phyloP scores from a whole-genome alignment of 2,329 filamentous ascomycete species.

The Scytalidium sp. region DNA sequence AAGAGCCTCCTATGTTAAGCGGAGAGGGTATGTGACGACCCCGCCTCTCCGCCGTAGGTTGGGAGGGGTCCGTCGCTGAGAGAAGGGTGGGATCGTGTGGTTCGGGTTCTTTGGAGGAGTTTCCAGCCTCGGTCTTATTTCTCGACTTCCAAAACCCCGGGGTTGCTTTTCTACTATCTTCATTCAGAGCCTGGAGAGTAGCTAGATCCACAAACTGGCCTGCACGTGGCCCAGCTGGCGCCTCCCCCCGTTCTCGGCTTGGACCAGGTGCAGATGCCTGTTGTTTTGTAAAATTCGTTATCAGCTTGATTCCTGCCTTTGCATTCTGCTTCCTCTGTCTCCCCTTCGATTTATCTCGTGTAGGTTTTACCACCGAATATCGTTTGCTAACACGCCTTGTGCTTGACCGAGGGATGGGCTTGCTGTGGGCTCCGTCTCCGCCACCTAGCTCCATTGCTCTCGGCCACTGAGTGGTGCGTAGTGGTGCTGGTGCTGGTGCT shows the following conservation, averaged over 20 bases:
- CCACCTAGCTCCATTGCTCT: conserved; percentile 10
- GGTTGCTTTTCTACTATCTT: conserved; percentile 14
- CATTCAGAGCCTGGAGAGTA: conserved; percentile 56
- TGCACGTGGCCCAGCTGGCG: conserved; percentile 10
- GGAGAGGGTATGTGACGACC: conserved; percentile 5
- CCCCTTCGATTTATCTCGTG: conserved; percentile 51
- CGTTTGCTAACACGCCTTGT: conserved; percentile 18
- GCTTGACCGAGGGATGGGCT: conserved; percentile 9
- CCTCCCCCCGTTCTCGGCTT: conserved; percentile 27
- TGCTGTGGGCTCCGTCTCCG: conserved; percentile 9
- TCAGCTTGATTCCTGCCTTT: conserved; percentile 62
- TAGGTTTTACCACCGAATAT: conserved; percentile 31
- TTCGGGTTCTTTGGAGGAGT: conserved; percentile 4
- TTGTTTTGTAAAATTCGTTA: conserved; percentile 61
- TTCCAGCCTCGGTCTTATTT: conserved; percentile 17
- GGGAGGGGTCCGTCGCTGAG: not conserved
- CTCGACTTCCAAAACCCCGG: conserved; percentile 26
- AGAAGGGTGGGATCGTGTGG: not conserved
- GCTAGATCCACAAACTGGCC: conserved; percentile 48
- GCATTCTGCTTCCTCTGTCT: conserved; percentile 60
- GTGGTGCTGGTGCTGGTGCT: conserved; percentile 2
- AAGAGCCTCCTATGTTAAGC: conserved; percentile 33
- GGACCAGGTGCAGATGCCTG: conserved; percentile 39
- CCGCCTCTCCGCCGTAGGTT: not conserved
- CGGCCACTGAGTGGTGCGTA: conserved; percentile 18